Conservation (phyloP, 495 filamentous ascomycete species). For the Cercophora newfieldiana region DNA sequence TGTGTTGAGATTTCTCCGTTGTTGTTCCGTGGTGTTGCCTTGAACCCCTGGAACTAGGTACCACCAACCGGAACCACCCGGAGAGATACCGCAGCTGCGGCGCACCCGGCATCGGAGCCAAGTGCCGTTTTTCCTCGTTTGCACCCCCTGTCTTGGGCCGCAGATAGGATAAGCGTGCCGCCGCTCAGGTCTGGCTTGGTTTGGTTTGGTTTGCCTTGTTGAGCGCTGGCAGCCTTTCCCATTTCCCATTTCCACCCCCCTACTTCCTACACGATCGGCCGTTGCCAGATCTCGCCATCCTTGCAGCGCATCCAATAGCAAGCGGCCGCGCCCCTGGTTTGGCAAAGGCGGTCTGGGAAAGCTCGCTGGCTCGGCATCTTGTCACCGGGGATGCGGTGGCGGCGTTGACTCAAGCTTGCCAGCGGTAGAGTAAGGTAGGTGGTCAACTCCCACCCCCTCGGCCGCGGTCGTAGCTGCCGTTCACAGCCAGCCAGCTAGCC, state of each 20-base stretch:
- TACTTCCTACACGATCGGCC: constrained; percentile 5
- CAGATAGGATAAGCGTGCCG: no score
- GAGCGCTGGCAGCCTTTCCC: neutral
- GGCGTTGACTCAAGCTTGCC: neutral
- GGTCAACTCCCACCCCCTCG: neutral
- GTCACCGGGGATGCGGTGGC: neutral
- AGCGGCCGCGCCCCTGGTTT: neutral
- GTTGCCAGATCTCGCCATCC: neutral
- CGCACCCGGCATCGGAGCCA: constrained; percentile 7
- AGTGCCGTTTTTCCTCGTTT: neutral
- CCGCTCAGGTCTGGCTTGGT: neutral
- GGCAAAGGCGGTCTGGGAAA: constrained; percentile 13
- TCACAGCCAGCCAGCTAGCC: no score
- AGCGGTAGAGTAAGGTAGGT: neutral
- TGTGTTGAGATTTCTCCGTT: neutral
- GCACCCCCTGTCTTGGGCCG: no score
- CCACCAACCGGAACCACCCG: neutral
- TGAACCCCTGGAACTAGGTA: neutral
- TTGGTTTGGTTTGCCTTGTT: neutral
- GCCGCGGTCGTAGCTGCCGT: neutral
- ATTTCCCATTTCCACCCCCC: neutral
- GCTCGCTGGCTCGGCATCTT: neutral
- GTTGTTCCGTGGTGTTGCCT: neutral
- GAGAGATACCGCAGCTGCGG: neutral
- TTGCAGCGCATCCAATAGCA: neutral